Base-by-base conservation (phyloP, 2,329 filamentous ascomycete species). In the Cercospora sp. region DNA sequence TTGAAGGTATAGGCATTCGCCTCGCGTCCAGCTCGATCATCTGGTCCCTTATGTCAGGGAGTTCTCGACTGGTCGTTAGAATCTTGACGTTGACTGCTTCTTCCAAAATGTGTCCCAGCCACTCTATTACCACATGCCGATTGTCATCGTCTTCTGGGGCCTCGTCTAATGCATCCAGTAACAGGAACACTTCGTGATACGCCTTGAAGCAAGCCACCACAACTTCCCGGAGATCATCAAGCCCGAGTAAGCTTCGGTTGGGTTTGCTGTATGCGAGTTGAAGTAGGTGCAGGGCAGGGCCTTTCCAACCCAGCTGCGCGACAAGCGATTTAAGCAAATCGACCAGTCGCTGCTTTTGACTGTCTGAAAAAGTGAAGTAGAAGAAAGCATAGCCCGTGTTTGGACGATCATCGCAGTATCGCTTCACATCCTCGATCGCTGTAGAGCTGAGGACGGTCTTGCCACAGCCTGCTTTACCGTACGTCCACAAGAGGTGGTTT, bases 131-230 rank as follows among this genome's bases (percentile, higher is more conserved):
- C 20, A 42, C 40, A 28, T 71, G 66, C 33, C 70, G 66, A n/a
- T 26, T 58, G 12, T 66, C 62, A 20, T 68, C 8, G 6, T 63
- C 53, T 20, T 74, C 64, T 10, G 67, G 68, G 68, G 72, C 77
- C 57, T 79, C 78, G 48, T 80, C 76, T 18, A 79, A 66, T 28
- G 78, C 78, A 69, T 79, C 78, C 12, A 80, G 40, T 2, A 77
- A 70, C 16, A 79, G 67, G 59, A 73, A 78, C 0, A 75, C 72
- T 55, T 26, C 78, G 72, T 31, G 53, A 57, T 55, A 68, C 40
- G 69, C 42, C 33, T 61, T 23, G 16, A 74, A 55, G 16, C 55
- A 67, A n/a, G 62, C 12, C 6, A 59, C 8, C n/a, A 73, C 28
- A 18, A 74, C 69, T 20, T 64, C 61, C 23, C 72, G 16, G 1